Base-by-base conservation (phyloP, 2,329 filamentous ascomycete species). In the Tolypocladium paradoxum region DNA sequence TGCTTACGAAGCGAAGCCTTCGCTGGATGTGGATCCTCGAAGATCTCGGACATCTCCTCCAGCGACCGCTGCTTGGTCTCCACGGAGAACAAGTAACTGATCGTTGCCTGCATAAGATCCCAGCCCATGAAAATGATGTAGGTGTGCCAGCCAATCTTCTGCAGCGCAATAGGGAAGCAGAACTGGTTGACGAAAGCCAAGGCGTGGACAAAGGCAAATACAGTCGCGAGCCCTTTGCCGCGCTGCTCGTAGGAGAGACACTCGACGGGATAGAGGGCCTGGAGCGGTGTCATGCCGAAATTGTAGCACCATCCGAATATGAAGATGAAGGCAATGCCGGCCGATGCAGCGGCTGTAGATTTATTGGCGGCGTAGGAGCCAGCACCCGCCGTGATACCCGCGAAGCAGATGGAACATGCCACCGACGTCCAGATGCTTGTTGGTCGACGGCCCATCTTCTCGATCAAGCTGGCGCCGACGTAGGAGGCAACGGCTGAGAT, bases 221-320 rank as follows among this genome's bases (percentile, higher is more conserved):
- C 73, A 58, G 79, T 73, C 2, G 74, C 76, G 74, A 79, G 79
- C 16, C 77, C 77, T 66, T 80, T 80, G 50, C 76, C 77, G 51
- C 77, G 71, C 59, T 76, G 77, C 61, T 79, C 76, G 57, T 76
- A 79, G 18, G 70, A 73, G 12, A 80, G 68, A 16, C 76, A 74
- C 59, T 81, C 77, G 49, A 79, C 76, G 0, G 76, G 74, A 60
- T 79, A 80, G 16, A 81, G 64, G 2, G 65, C 65, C 53, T 68
- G 66, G 8, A 69, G 59, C 0, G 67, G 67, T 22, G 66, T 68
- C 59, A 62, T 62, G 0, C 65, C 66, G 43, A 79, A 61, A 0
- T 74, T 76, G 66, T 74, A 82, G 33, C 18, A 58, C 48, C 60
- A 60, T 38, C 59, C 56, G 52, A 64, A 64, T 24, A 65, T 57